These are phyloP conservation scores for Mycena galericulata DNA, from an alignment of 768 basidiomycete species.

Conservation along the genomic window DNA sequence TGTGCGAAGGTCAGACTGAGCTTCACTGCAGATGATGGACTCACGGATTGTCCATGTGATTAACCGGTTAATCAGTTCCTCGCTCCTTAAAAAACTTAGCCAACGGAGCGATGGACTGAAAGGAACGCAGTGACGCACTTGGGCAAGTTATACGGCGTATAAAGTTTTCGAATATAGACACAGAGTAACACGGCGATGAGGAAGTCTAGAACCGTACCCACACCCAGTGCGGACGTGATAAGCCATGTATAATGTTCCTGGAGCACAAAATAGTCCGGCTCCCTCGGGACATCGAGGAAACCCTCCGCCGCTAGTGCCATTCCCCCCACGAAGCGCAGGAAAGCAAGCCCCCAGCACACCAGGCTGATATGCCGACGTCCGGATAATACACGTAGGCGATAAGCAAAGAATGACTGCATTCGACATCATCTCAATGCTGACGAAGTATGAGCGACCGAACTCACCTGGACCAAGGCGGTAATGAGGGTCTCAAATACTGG, in stretches of 20 bases:
- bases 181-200: slow-evolving; percentile 47
- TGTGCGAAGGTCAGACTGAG: background rate
- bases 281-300: slow-evolving; percentile 32
- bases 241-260: slow-evolving; percentile 46
- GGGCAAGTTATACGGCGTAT: slow-evolving; percentile 34
- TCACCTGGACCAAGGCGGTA: slow-evolving; percentile 26
- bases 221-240: slow-evolving; percentile 43
- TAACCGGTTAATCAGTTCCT: slow-evolving; percentile 42
- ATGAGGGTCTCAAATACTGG: slow-evolving; percentile 44
- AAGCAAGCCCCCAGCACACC: slow-evolving; percentile 40
- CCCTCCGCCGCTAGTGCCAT: slow-evolving; percentile 42
- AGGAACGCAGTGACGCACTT: slow-evolving; percentile 29
- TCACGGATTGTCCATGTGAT: slow-evolving; percentile 46
- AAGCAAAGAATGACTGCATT: slow-evolving; percentile 47
- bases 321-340: slow-evolving; percentile 43
- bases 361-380: slow-evolving; percentile 39
- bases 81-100: slow-evolving; percentile 30
- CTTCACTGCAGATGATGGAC: slow-evolving; percentile 3
- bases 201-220: slow-evolving; percentile 46
- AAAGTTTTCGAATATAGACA: slow-evolving; percentile 42
- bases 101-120: background rate
- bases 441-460: background rate
- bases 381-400: slow-evolving; percentile 46
- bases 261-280: slow-evolving; percentile 36
- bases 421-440: background rate